A percentile compares a stretch with the other conserved stretches of the same genome.
These are phyloP conservation scores for Didymella glomerata DNA, from an alignment of 2,329 filamentous ascomycete species.

Conservation along the genomic window DNA sequence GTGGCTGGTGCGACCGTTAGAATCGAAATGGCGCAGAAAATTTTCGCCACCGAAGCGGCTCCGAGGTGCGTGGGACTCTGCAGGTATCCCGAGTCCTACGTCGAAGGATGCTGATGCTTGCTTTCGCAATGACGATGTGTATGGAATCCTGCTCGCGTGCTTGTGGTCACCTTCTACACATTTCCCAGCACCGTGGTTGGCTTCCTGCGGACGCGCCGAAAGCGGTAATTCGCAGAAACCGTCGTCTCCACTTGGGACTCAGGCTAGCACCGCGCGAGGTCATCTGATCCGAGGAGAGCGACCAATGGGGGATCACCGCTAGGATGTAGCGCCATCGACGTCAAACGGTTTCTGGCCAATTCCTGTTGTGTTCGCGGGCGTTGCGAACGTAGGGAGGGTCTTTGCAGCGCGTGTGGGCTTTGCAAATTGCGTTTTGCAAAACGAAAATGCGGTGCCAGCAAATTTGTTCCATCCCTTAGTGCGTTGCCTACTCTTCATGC, in stretches of 20 bases:
- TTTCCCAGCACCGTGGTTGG: slow-evolving; percentile 15
- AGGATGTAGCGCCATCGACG: slow-evolving; percentile 23
- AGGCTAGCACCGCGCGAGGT: slow-evolving; percentile 22
- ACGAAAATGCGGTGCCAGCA: slow-evolving; percentile 8
- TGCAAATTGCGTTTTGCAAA: slow-evolving; percentile 4
- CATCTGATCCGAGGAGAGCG: slow-evolving; percentile 30
- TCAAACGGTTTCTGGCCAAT: slow-evolving; percentile 16
- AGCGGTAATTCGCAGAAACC: slow-evolving; percentile 10
- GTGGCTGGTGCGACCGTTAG: not conserved
- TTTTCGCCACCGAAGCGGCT: slow-evolving; percentile 15
- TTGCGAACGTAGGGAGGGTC: slow-evolving; percentile 22
- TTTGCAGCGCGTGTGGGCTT: slow-evolving; percentile 30
- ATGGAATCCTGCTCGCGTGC: slow-evolving; percentile 9
- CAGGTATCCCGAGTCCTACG: slow-evolving; percentile 1
- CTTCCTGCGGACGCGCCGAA: not conserved
- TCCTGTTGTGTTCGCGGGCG: not conserved
- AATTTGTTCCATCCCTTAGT: slow-evolving; percentile 20
- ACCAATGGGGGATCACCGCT: slow-evolving; percentile 26
- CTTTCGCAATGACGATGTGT: not conserved
- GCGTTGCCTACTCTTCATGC: slow-evolving; percentile 29
- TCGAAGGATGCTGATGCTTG: not conserved
- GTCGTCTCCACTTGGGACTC: slow-evolving; percentile 8
- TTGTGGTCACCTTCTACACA: slow-evolving; percentile 2
- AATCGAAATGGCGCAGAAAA: slow-evolving; percentile 6
- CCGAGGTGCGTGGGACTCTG: not conserved